Base-by-base conservation (phyloP, 495 filamentous ascomycete species). In the Recurvomyces mirabilis region DNA sequence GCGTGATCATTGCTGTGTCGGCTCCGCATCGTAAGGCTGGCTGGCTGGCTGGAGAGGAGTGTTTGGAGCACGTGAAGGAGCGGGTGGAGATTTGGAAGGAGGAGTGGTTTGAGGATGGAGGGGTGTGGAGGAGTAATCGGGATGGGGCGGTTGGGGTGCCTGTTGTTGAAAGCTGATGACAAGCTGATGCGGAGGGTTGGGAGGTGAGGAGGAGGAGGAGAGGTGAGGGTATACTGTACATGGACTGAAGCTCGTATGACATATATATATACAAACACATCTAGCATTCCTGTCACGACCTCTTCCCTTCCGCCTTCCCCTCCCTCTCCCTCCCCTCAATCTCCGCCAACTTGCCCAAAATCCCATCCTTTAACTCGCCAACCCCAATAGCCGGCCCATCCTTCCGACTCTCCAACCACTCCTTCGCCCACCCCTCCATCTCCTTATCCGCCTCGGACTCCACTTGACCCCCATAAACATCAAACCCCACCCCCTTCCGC, bases 1-100 rank as follows among this genome's bases (percentile, higher is more conserved):
- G 85, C 53, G 89, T 98, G 53, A 66, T 89, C 47, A 86, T 98
- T 60, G 85, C 86, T 7, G 84, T 96, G 12, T 83, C 82, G 38
- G 69, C 82, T 18, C 77, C 83, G 32, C 91, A 98, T 70, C 73
- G 91, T n/a, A 74, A 78, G 54, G 83, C 82, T 32, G 91, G 84
- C 28, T 98, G 88, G 88, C 65, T 67, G 52, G 93, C 78, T 0
- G 91, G 85, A 0, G 89, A 96, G 68, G 85, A 89, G 66, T 80
- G 86, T 29, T 65, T 98, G 52, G 89, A 96, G 71, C 66, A 70
- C 56, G 85, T 82, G 55, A 98, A 98, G 67, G 75, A 72, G 55
- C 73, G 70, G 47, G 82, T 82, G 30, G 91, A 98, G 72, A 79
- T 98, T 37, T 98, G 91, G 91, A 98, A 98, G 67, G 68, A 74